A percentile compares a stretch with the other conserved stretches of the same genome.
Conservation (phyloP, 2,329 filamentous ascomycete species). For the Talaromyces sp. region DNA sequence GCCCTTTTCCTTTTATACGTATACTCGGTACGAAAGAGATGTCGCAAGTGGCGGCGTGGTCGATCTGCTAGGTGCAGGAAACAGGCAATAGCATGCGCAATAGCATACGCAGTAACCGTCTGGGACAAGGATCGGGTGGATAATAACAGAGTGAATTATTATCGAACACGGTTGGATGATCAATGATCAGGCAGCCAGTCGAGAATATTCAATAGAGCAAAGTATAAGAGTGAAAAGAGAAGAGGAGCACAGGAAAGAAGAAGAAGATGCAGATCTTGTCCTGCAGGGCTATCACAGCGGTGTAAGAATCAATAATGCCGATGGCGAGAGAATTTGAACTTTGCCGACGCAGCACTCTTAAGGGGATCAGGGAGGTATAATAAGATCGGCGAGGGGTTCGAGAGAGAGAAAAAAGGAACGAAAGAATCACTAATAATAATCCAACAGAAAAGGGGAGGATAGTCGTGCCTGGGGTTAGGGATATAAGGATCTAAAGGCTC, state of each 20-base stretch:
- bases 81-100: neutral
- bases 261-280: too few species aligned
- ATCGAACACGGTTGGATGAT: neutral
- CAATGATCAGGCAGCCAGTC: neutral
- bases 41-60: neutral
- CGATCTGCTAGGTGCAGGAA: neutral
- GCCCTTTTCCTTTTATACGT: too few species aligned
- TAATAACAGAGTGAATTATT: neutral
- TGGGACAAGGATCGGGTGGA: neutral
- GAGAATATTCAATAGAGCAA: neutral
- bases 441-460: neutral
- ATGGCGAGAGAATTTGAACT: neutral
- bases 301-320: neutral
- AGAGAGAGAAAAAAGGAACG: neutral
- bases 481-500: neutral
- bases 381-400: neutral
- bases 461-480: neutral
- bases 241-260: neutral
- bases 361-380: neutral
- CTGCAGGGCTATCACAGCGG: neutral
- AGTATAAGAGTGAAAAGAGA: neutral
- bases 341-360: neutral
- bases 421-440: neutral
- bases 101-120: neutral
- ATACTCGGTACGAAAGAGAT: neutral